These are phyloP conservation scores for Prasinococcaceae sp. DNA, from an alignment of 139 green algal species.

Conservation along the genomic window DNA sequence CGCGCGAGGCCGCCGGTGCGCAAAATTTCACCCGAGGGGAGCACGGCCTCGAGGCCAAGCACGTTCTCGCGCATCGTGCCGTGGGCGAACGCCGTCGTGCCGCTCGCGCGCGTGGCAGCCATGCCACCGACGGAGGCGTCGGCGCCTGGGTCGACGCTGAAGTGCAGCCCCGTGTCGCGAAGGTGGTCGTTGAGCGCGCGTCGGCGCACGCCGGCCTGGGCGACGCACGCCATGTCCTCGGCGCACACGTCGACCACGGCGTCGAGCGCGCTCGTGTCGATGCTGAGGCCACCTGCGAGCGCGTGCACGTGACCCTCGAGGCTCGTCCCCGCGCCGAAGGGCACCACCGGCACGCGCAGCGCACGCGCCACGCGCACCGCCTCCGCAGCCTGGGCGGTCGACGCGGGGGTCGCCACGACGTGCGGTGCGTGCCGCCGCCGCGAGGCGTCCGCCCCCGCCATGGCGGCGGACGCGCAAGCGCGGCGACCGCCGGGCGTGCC, in stretches of 20 bases:
- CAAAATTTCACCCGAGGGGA: conserved; percentile 31
- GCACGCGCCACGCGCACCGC: conserved; percentile 28
- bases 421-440: conserved; percentile 3
- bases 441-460: background rate
- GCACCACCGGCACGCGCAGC: conserved; percentile 30
- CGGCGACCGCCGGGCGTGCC: too few species aligned
- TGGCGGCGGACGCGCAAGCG: too few species aligned
- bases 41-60: conserved; percentile 35
- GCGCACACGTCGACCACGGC: conserved; percentile 29
- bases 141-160: conserved; percentile 48
- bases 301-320: conserved; percentile 48
- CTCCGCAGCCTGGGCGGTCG: conserved; percentile 22
- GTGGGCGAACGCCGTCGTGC: conserved; percentile 51
- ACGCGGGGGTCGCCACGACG: conserved; percentile 22
- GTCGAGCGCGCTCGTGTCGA: conserved; percentile 37
- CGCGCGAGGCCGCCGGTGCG: conserved; percentile 24
- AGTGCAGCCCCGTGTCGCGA: conserved; percentile 42
- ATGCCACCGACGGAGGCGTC: conserved; percentile 35
- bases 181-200: conserved; percentile 39
- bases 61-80: conserved; percentile 57
- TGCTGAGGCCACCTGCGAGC: conserved; percentile 34
- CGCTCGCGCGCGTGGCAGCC: conserved; percentile 26
- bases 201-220: conserved; percentile 44
- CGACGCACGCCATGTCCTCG: conserved; percentile 35
- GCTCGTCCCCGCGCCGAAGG: conserved; percentile 41